Conservation (phyloP, 768 basidiomycete genomes). For the Collybia sordida region DNA sequence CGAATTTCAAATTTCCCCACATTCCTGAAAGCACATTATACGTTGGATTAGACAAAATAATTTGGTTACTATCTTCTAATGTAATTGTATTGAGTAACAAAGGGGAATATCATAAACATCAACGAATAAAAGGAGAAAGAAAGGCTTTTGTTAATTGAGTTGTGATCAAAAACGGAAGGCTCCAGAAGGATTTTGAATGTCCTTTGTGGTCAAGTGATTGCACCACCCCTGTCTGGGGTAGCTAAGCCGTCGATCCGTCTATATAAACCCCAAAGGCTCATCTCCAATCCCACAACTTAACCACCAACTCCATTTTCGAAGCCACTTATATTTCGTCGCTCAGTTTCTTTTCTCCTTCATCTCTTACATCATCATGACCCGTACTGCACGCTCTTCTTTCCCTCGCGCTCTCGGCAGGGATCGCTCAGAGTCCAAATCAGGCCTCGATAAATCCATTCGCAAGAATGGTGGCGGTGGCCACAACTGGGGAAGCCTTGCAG, state of each 20-base stretch:
- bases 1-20: no score
- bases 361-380: constrained; percentile 57
- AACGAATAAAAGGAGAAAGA: background rate
- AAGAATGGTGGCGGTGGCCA: constrained; percentile 81
- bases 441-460: constrained; percentile 67
- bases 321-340: background rate
- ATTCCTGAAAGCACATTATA: no score
- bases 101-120: background rate
- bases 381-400: constrained; percentile 71
- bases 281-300: constrained; percentile 2
- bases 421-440: constrained; percentile 77
- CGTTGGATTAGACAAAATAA: background rate
- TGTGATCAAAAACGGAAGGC: constrained; percentile 4
- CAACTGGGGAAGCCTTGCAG: constrained; percentile 78
- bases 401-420: constrained; percentile 75
- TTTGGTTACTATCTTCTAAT: background rate
- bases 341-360: constrained; percentile 1
- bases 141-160: background rate
- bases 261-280: constrained; percentile 17
- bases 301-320: constrained; percentile 6
- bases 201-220: constrained; percentile 16
- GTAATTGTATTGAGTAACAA: background rate
- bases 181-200: constrained; percentile 17
- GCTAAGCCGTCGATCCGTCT: constrained; percentile 6
- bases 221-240: constrained; percentile 15